A percentile compares a stretch with the other conserved stretches of the same genome.
phyloP scores from a whole-genome alignment of 768 basidiomycete species.

The Suillus plorans region DNA sequence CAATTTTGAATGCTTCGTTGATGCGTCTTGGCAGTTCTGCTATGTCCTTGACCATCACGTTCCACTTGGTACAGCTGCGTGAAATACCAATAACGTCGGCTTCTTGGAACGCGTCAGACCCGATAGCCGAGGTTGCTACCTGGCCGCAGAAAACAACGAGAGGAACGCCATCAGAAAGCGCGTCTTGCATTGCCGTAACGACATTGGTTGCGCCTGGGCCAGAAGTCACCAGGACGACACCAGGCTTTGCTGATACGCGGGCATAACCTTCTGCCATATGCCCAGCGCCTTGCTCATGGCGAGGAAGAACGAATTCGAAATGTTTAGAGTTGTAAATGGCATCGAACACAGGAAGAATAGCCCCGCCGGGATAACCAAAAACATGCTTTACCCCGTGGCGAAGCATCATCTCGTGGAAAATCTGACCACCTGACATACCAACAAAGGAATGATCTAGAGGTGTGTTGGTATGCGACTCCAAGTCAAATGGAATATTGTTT shows the following conservation, averaged over 20 bases:
- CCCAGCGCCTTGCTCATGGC: conserved; percentile 97
- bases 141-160: conserved; percentile 96
- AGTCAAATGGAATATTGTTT: conserved; percentile 34
- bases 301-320: conserved; percentile 93
- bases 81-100: conserved; percentile 97
- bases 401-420: conserved; percentile 99
- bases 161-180: conserved; percentile 90
- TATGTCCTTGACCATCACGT: conserved; percentile 99
- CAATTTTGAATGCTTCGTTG: conserved; percentile 99
- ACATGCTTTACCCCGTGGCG: conserved; percentile 94
- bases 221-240: conserved; percentile 96
- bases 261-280: conserved; percentile 99
- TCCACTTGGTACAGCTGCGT: conserved; percentile 98
- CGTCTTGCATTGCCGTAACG: conserved; percentile 97
- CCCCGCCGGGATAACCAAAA: conserved; percentile 97
- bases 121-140: conserved; percentile 98
- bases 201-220: conserved; percentile 99
- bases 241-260: conserved; percentile 94
- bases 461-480: conserved; percentile 40
- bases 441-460: conserved; percentile 83
- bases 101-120: conserved; percentile 99
- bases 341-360: conserved; percentile 99
- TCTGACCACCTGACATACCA: conserved; percentile 93
- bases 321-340: conserved; percentile 96
- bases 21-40: conserved; percentile 91